phyloP scores from a whole-genome alignment of 345 rosid genomes.

The Trapa incisa region DNA sequence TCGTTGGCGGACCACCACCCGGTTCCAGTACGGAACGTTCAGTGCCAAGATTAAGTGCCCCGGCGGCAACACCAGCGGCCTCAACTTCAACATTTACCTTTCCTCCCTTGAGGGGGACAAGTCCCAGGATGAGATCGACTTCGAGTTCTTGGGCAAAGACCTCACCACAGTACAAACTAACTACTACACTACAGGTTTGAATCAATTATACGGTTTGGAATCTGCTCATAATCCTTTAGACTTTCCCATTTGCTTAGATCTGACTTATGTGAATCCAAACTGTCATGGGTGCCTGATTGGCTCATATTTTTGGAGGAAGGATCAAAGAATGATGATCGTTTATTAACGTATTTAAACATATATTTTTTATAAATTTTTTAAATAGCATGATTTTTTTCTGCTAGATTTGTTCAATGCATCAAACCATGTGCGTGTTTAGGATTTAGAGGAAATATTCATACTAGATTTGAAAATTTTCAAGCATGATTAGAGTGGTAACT shows the following conservation, averaged over 20 bases:
- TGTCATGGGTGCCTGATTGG: neutral
- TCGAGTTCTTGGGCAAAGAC: conserved; percentile 56
- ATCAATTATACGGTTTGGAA: neutral
- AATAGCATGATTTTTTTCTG: too few species aligned
- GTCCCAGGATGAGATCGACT: conserved; percentile 58
- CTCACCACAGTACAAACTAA: conserved; percentile 38
- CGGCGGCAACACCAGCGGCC: conserved; percentile 48
- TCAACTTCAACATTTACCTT: conserved; percentile 52
- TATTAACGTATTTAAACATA: too few species aligned
- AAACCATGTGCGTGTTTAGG: too few species aligned
- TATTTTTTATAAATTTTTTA: too few species aligned
- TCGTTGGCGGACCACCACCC: conserved; percentile 50
- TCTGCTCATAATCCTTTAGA: neutral
- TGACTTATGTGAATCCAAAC: neutral
- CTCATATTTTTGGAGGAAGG: neutral
- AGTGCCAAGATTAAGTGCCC: conserved; percentile 41
- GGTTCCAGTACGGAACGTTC: conserved; percentile 50
- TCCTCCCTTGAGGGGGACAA: conserved; percentile 55
- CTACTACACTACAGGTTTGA: conserved; percentile 32
- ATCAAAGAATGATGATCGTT: neutral
- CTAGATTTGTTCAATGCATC: too few species aligned
- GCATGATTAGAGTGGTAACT: neutral
- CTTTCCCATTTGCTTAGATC: neutral
- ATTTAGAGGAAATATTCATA: too few species aligned
- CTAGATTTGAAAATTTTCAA: too few species aligned